Conservation (phyloP, 805 yeast genomes). For the Candida verbasci region DNA sequence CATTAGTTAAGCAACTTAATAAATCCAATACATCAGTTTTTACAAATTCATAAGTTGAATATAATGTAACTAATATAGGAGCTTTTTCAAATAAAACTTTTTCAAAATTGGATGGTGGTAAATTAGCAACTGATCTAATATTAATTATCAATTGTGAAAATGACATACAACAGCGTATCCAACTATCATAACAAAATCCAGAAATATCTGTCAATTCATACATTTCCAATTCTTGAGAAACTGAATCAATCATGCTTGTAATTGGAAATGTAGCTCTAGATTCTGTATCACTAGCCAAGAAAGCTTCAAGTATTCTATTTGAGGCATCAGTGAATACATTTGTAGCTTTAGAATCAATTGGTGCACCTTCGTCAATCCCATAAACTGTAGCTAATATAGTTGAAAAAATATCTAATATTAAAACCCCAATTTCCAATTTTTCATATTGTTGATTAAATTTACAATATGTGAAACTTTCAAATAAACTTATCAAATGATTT, state of each 20-base stretch:
- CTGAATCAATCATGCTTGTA: conserved; percentile 43
- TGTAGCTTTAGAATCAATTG: conserved; percentile 36
- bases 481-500: conserved; percentile 57
- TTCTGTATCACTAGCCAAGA: conserved; percentile 48
- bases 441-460: conserved; percentile 54
- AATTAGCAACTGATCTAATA: conserved; percentile 47
- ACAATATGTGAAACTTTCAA: conserved; percentile 73
- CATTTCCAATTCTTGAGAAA: conserved; percentile 31
- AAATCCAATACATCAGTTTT: conserved; percentile 52
- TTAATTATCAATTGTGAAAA: conserved; percentile 55
- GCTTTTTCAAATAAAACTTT: conserved; percentile 50
- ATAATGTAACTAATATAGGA: conserved; percentile 54
- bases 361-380: conserved; percentile 44
- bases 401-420: conserved; percentile 50
- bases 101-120: conserved; percentile 64
- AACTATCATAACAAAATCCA: conserved; percentile 45
- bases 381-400: conserved; percentile 51
- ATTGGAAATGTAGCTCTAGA: conserved; percentile 54
- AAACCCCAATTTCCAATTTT: conserved; percentile 56
- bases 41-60: conserved; percentile 44
- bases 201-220: conserved; percentile 40
- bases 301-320: conserved; percentile 46
- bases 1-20: conserved; percentile 53
- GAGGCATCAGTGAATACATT: conserved; percentile 50
- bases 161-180: conserved; percentile 48